Percentiles rank a stretch among this genome's conserved stretches.
Evolutionary conservation across 2,329 filamentous ascomycete genomes (phyloP).

Genomic region (Rhynchosporium agropyri): DNA sequence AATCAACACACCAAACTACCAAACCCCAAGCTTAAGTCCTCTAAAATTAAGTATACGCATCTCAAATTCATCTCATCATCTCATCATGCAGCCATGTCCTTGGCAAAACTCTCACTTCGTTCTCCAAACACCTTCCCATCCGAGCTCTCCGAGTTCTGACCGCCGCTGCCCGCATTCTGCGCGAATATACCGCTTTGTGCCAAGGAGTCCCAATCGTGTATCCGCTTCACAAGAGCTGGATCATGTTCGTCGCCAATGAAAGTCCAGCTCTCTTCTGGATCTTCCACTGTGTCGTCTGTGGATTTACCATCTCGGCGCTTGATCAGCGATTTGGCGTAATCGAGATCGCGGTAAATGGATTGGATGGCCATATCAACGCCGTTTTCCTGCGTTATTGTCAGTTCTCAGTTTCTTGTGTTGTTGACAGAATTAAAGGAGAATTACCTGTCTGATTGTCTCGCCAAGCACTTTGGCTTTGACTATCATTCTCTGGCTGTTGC

Average conservation of each 20-base stretch:
- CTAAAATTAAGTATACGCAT: not conserved
- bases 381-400: slow-evolving; percentile 65
- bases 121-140: slow-evolving; percentile 25
- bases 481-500: slow-evolving; percentile 89
- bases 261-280: slow-evolving; percentile 84
- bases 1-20: slow-evolving; percentile 4
- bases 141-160: slow-evolving; percentile 22
- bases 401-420: slow-evolving; percentile 19
- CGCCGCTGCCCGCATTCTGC: slow-evolving; percentile 7
- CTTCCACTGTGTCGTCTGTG: slow-evolving; percentile 56
- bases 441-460: slow-evolving; percentile 82
- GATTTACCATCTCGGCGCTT: slow-evolving; percentile 63
- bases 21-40: not conserved
- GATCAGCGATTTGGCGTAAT: slow-evolving; percentile 86
- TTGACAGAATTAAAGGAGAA: slow-evolving; percentile 39
- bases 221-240: slow-evolving; percentile 38
- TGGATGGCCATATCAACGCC: slow-evolving; percentile 91
- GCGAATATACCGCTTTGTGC: slow-evolving; percentile 33
- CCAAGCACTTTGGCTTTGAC: slow-evolving; percentile 80
- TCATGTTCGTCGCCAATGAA: slow-evolving; percentile 65
- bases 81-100: slow-evolving; percentile 14
- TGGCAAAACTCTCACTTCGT: slow-evolving; percentile 16
- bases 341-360: slow-evolving; percentile 89
- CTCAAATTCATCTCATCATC: not conserved
- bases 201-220: slow-evolving; percentile 41